phyloP scores from a whole-genome alignment of 768 basidiomycete species.

The Boletellus ananiceps region DNA sequence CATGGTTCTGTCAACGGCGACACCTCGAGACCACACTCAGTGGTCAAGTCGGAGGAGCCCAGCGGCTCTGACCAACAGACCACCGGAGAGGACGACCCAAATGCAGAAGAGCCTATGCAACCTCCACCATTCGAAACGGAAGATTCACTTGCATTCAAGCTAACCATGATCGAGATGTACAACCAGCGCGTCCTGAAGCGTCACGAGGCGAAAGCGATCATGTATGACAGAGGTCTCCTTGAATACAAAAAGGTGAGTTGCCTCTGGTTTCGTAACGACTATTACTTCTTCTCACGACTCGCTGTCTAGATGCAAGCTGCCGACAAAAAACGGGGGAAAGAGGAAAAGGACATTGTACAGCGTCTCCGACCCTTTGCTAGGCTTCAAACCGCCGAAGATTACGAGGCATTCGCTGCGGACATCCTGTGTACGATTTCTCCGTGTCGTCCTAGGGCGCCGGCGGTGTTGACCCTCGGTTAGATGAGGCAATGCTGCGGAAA shows the following conservation, averaged over 20 bases:
- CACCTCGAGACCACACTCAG: slow-evolving; percentile 23
- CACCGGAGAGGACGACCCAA: slow-evolving; percentile 53
- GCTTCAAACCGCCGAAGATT: slow-evolving; percentile 88
- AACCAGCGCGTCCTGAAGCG: slow-evolving; percentile 83
- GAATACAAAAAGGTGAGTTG: slow-evolving; percentile 87
- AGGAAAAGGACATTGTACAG: slow-evolving; percentile 87
- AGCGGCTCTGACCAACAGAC: slow-evolving; percentile 30
- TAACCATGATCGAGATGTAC: slow-evolving; percentile 88
- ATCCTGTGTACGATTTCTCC: slow-evolving; percentile 67
- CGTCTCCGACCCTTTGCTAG: slow-evolving; percentile 88
- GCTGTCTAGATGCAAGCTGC: slow-evolving; percentile 72
- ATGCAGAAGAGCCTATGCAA: slow-evolving; percentile 58
- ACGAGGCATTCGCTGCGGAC: slow-evolving; percentile 82
- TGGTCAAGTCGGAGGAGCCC: slow-evolving; percentile 43
- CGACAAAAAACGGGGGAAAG: slow-evolving; percentile 87
- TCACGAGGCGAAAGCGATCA: slow-evolving; percentile 77
- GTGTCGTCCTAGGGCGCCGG: not conserved
- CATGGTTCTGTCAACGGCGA: slow-evolving; percentile 36
- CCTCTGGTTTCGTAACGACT: no score
- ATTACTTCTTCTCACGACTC: slow-evolving; percentile 2
- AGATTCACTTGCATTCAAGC: slow-evolving; percentile 82
- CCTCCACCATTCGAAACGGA: slow-evolving; percentile 80
- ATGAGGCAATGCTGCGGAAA: slow-evolving; percentile 83
- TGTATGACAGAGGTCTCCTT: slow-evolving; percentile 87
- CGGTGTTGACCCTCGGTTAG: slow-evolving; percentile 37